Percentiles rank a stretch among this genome's conserved stretches.
Evolutionary conservation across 192 early-diverging fungal species (phyloP).

Genomic region (Coemansia sp.): DNA sequence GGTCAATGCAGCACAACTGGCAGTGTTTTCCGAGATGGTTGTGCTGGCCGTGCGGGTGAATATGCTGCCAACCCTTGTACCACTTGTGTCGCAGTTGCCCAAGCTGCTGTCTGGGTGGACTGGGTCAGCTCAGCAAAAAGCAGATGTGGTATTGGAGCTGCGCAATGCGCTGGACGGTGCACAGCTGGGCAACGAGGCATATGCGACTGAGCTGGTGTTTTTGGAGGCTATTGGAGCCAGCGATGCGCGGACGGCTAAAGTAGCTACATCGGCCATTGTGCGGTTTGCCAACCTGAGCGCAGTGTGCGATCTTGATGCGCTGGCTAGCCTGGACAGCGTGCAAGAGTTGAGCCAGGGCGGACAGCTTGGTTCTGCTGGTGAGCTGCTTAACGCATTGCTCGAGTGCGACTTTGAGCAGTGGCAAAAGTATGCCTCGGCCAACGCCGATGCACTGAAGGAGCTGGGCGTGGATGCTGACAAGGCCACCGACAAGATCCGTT

Average conservation of each 20-base stretch:
- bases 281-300: constrained; percentile 64
- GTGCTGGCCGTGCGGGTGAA: constrained; percentile 64
- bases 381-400: constrained; percentile 56
- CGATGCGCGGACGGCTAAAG: constrained; percentile 51
- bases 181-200: constrained; percentile 39
- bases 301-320: constrained; percentile 77
- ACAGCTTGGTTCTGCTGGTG: constrained; percentile 63
- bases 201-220: constrained; percentile 57
- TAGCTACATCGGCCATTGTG: constrained; percentile 65
- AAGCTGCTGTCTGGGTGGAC: constrained; percentile 35
- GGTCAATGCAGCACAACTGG: constrained; percentile 61
- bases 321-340: constrained; percentile 64
- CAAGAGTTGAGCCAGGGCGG: constrained; percentile 73
- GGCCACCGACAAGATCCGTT: constrained; percentile 78
- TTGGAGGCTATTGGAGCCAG: constrained; percentile 60
- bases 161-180: constrained; percentile 30
- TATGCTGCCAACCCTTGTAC: constrained; percentile 24
- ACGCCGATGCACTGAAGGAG: constrained; percentile 57
- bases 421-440: constrained; percentile 55
- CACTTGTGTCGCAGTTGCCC: constrained; percentile 22
- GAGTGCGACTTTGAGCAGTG: constrained; percentile 38
- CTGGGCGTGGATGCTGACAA: constrained; percentile 59
- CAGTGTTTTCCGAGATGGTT: constrained; percentile 73
- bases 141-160: constrained; percentile 68
- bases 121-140: background rate